These are phyloP conservation scores for Puccinia brachypodii DNA, from an alignment of 1,284 basidiomycete species.

Conservation along the genomic window DNA sequence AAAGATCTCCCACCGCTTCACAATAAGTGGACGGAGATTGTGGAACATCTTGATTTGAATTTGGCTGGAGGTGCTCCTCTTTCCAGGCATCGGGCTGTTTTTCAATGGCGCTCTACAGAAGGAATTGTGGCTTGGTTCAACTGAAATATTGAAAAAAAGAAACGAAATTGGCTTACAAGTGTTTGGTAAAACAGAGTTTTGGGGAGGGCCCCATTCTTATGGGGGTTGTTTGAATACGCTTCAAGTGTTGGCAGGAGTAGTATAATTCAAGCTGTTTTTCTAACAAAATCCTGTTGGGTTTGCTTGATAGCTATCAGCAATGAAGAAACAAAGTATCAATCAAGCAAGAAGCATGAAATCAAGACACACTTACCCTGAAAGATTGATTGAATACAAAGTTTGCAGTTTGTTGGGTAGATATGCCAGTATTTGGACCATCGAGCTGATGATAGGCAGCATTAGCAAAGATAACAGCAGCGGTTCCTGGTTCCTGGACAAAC, in stretches of 20 bases:
- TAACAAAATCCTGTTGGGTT: not conserved
- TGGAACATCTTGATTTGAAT: too few species aligned
- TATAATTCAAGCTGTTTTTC: not conserved
- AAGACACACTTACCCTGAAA: not conserved
- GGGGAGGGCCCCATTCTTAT: not conserved
- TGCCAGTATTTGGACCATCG: not conserved
- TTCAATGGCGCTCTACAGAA: too few species aligned
- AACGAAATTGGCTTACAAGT: too few species aligned
- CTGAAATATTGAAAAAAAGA: too few species aligned
- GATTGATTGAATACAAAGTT: not conserved
- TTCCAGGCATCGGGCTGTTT: too few species aligned
- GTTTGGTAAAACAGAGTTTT: not conserved
- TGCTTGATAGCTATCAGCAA: not conserved
- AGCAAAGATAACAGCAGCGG: not conserved
- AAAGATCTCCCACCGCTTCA: too few species aligned
- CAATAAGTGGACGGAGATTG: too few species aligned
- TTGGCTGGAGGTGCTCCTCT: too few species aligned
- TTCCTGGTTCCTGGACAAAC: not conserved
- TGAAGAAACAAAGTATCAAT: not conserved
- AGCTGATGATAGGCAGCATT: not conserved
- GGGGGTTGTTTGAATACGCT: not conserved
- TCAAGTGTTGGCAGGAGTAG: not conserved
- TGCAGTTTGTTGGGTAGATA: not conserved
- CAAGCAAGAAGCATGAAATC: not conserved
- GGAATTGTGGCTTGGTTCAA: too few species aligned